Conservation (phyloP, 2,329 filamentous ascomycete species). For the Alternaria ventricosa region DNA sequence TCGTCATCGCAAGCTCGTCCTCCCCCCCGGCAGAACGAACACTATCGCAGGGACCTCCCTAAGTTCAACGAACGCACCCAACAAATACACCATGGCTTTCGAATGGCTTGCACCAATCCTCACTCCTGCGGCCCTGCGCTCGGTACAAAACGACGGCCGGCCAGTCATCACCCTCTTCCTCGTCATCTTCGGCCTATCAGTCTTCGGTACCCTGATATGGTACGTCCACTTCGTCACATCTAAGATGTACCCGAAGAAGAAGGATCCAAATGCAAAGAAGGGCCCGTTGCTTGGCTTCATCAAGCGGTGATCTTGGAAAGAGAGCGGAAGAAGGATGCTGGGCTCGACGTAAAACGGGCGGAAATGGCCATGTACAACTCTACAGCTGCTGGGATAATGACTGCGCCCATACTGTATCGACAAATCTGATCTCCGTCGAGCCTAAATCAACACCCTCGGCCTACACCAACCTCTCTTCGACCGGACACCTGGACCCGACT, state of each 20-base stretch:
- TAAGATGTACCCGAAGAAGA: conserved; percentile 37
- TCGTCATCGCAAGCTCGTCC: not conserved
- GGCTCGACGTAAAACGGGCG: not conserved
- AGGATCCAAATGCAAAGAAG: conserved; percentile 34
- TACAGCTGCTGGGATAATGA: not conserved
- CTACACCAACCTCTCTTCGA: not conserved
- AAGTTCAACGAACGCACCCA: not conserved
- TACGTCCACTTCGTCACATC: conserved; percentile 40
- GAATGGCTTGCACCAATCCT: conserved; percentile 42
- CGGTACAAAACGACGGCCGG: conserved; percentile 65
- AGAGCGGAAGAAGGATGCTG: not conserved
- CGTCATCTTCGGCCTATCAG: conserved; percentile 71
- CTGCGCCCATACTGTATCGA: not conserved
- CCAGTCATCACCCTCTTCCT: conserved; percentile 88
- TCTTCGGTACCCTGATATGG: conserved; percentile 32
- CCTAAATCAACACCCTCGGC: not conserved
- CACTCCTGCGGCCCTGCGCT: conserved; percentile 39
- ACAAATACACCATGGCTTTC: conserved; percentile 30
- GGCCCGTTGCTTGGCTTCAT: conserved; percentile 30
- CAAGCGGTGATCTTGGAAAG: conserved; percentile 19
- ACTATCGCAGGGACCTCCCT: not conserved
- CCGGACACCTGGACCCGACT: not conserved
- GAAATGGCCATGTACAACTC: not conserved
- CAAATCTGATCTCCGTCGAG: not conserved
- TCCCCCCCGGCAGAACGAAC: not conserved